phyloP scores from a whole-genome alignment of 192 early-diverging fungal species.

The Coemansia sp. region DNA sequence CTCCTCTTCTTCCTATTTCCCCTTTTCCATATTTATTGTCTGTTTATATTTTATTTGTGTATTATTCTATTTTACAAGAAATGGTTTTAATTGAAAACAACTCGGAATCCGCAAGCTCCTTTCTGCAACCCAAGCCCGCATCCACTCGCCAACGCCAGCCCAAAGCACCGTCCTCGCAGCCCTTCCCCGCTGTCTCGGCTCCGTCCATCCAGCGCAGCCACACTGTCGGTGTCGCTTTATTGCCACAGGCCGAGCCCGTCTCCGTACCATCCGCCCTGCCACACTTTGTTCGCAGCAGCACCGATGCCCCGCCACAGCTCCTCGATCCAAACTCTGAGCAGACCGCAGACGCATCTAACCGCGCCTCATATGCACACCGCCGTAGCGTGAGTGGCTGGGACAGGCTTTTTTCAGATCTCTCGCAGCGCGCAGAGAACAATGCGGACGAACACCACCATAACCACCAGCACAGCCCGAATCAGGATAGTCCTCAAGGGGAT shows the following conservation, averaged over 20 bases:
- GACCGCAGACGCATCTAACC: conserved; percentile 3
- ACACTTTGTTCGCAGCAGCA: conserved; percentile 3
- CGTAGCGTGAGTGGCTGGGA: conserved; percentile 48
- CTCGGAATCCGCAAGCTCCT: no score
- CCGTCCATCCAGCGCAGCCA: conserved; percentile 1
- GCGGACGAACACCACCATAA: conserved; percentile 14
- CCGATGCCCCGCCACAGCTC: background rate
- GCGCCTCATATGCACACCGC: conserved; percentile 45
- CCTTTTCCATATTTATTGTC: no score
- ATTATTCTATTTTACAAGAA: no score
- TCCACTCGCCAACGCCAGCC: no score
- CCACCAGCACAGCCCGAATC: background rate
- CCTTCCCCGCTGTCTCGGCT: background rate
- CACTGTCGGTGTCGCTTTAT: background rate
- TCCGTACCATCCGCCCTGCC: no score
- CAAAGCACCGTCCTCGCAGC: no score
- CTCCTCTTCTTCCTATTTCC: no score
- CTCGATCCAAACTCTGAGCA: background rate
- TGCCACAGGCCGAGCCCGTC: background rate
- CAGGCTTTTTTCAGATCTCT: conserved; percentile 36
- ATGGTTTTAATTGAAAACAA: no score
- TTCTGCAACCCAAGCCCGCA: no score
- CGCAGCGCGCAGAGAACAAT: conserved; percentile 25
- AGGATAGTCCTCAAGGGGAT: no score
- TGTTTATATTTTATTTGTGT: no score